Percentiles rank a stretch among this genome's conserved stretches.
Conservation (phyloP, 1,284 basidiomycete species). For the Butyriboletus appendiculatus region DNA sequence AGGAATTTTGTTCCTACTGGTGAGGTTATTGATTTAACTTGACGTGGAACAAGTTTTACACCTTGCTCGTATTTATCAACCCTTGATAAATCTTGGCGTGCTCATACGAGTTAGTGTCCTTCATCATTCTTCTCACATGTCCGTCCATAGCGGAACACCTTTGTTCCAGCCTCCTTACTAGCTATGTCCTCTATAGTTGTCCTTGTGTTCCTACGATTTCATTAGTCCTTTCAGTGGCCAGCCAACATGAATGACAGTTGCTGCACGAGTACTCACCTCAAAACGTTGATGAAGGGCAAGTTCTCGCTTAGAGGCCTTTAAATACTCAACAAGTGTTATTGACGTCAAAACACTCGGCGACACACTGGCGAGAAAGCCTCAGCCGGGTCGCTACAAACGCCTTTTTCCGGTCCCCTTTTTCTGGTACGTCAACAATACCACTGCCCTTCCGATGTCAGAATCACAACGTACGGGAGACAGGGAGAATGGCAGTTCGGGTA, state of each 20-base stretch:
- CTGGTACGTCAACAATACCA: conserved; percentile 9
- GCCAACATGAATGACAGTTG: neutral
- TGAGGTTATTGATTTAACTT: conserved; percentile 35
- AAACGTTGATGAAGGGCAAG: neutral
- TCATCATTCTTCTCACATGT: neutral
- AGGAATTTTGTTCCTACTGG: conserved; percentile 4
- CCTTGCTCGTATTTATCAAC: neutral
- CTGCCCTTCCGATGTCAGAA: neutral
- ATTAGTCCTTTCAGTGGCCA: neutral
- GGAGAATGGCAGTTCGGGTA: neutral
- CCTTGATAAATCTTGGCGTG: neutral
- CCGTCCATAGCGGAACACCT: neutral
- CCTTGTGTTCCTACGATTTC: neutral
- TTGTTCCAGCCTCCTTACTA: neutral
- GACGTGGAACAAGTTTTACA: conserved; percentile 1
- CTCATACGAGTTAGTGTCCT: neutral
- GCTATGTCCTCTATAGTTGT: neutral
- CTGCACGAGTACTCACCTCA: neutral
- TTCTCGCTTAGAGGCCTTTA: neutral
- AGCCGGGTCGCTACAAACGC: neutral
- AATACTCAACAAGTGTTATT: too few species aligned
- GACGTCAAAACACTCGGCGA: neutral
- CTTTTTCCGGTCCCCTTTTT: neutral
- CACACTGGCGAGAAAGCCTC: neutral
- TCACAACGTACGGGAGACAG: conserved; percentile 1